Evolutionary conservation across 805 yeast species (phyloP), one percentile per base, ranked within the genome.

Genomic region (Ogataea minuta): DNA sequence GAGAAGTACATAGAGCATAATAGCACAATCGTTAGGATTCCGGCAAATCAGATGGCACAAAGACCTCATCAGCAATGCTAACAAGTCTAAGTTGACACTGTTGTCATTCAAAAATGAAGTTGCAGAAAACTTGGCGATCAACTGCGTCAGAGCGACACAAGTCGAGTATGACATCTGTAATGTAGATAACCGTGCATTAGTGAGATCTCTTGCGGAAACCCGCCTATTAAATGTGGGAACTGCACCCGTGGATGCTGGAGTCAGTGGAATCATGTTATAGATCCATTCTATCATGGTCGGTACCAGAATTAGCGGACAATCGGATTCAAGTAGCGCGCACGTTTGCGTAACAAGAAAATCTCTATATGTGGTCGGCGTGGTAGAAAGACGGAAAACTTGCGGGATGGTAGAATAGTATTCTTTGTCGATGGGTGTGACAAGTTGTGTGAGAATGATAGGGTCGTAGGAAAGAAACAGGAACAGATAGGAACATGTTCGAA

Each of bases 281-380:
- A 83, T 56, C 35, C 76, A 66, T 52, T 84, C 84, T 34, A 76
- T 71, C 25, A 78, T 59, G 9, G 79, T 71, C 1, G 79, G 72
- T 4, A 76, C 60, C 10, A 71, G 52, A 4, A 63, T 46, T 11
- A 43, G 43, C 36, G 63, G 64, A 23, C 63, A 53, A 45, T 70
- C 68, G 19, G 59, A 39, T 13, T 56, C 46, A 5, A 79, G 49
- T 24, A 74, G 50, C 16, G 63, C 62, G 31, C 79, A 71, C 5
- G 77, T 54, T 33, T 80, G 84, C 5, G 71, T 64, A 0, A 82
- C 66, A 6, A 79, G 39, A 41, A 81, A 81, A 57, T 84, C 95
- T 45, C 91, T 61, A 39, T 77, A 73, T 1, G 87, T 78, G 9
- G 60, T 48, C 40, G 66, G 76, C 40, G 46, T 53, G 34, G 57